Base-by-base conservation (phyloP, 169 alveolate species). In the Plasmodium relictum region DNA sequence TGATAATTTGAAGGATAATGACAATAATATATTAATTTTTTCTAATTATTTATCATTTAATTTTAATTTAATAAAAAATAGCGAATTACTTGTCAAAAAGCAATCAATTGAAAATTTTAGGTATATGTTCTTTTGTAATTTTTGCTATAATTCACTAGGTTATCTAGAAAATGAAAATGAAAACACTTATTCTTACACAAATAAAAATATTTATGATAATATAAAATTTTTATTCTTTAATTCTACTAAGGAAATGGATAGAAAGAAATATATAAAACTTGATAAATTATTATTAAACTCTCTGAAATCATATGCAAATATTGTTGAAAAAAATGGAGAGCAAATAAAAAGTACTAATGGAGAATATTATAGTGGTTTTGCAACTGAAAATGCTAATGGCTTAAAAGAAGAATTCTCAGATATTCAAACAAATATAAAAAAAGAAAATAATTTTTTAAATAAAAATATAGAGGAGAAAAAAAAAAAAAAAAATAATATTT, bases 11-110 rank as follows among this genome's bases (percentile, higher is more conserved):
- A 78, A 65, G n/a, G 63, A 78, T 65, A 56, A 41, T 16, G 71
- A 66, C 41, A 37, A 70, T 8, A 78, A 45, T 26, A 78, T 78
- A n/a, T 63, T 63, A 39, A 52, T 78, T 24, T 65, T 78, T 54
- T 59, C 89, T 45, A 78, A 78, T n/a, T 78, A 18, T 48, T 41
- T 78, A 44, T 78, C 41, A 14, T 78, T 78, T 78, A 68, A 26
- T 65, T 78, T 45, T 18, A 52, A 66, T 20, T 63, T 78, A 78
- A 56, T 62, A 56, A 78, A 78, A 45, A 48, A 63, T 22, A 45
- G 70, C 63, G 39, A 78, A 5, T 41, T 78, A 65, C 54, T 59
- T 20, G 18, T 78, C 48, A 26, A 65, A 41, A 50, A 54, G 31
- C 39, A 78, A 18, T 18, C 66, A 18, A 14, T 66, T 6, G 48